Evolutionary conservation across 164 flowering plant genomes (phyloP).

Genomic region (Protea cynaroides): DNA sequence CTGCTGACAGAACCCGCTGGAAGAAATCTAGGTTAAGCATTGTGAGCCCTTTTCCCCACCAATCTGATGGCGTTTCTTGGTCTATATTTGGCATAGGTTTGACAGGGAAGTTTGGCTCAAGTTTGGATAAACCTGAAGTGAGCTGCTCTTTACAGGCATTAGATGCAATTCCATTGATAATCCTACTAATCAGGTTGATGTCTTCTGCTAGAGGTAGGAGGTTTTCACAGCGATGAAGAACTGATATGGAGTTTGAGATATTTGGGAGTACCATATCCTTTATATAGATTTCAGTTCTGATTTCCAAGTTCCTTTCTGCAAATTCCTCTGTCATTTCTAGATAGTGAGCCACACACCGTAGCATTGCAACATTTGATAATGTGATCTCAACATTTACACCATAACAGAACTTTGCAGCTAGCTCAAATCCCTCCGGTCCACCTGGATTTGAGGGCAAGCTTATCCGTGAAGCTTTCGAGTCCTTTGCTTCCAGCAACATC

Average conservation of each 20-base stretch:
- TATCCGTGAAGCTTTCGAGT: constrained; percentile 52
- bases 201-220: constrained; percentile 79
- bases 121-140: constrained; percentile 66
- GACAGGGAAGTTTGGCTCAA: constrained; percentile 54
- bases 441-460: constrained; percentile 62
- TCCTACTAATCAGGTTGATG: constrained; percentile 47
- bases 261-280: constrained; percentile 63
- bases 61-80: constrained; percentile 62
- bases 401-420: constrained; percentile 93
- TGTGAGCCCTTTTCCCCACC: constrained; percentile 89
- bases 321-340: constrained; percentile 92
- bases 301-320: constrained; percentile 71
- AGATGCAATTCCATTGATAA: constrained; percentile 67
- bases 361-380: constrained; percentile 65
- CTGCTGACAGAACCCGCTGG: constrained; percentile 67
- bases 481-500: constrained; percentile 63
- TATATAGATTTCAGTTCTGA: constrained; percentile 51
- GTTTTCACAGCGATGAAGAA: constrained; percentile 68
- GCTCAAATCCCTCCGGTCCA: constrained; percentile 85
- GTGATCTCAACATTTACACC: constrained; percentile 72
- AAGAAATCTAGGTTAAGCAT: constrained; percentile 76
- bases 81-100: constrained; percentile 36
- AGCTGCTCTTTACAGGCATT: constrained; percentile 95
- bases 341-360: constrained; percentile 60
- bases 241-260: constrained; percentile 65